phyloP scores from a whole-genome alignment of 2,329 filamentous ascomycete species.

The Endothia cerciana region DNA sequence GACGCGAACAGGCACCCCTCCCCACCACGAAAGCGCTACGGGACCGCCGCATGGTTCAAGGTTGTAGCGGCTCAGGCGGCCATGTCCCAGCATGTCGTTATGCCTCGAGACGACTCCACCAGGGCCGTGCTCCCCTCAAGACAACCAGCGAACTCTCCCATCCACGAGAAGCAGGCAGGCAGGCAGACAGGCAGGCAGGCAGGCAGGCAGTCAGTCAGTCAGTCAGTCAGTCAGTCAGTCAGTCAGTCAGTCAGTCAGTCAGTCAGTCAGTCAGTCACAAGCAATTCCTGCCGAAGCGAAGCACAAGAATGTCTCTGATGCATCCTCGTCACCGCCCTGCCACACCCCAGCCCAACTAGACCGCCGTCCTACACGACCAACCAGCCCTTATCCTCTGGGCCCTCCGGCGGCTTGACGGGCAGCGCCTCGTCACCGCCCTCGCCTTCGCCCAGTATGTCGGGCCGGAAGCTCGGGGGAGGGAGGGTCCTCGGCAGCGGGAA shows the following conservation, averaged over 20 bases:
- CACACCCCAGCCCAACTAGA: not conserved
- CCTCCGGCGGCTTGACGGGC: slow-evolving; percentile 7
- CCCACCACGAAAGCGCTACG: not conserved
- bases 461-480: slow-evolving; percentile 87
- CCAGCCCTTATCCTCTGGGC: not conserved
- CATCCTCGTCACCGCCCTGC: not conserved
- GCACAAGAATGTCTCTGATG: slow-evolving; percentile 14
- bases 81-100: not conserved
- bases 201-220: too few species aligned
- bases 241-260: too few species aligned
- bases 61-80: slow-evolving; percentile 8
- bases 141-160: not conserved
- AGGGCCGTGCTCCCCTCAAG: not conserved
- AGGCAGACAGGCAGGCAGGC: too few species aligned
- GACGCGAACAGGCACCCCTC: not conserved
- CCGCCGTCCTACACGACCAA: not conserved
- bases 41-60: slow-evolving; percentile 7
- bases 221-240: too few species aligned
- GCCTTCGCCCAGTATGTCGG: slow-evolving; percentile 65
- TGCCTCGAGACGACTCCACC: not conserved
- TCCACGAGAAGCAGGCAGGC: not conserved
- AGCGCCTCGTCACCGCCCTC: slow-evolving; percentile 10
- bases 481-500: slow-evolving; percentile 87
- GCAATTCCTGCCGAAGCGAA: not conserved
- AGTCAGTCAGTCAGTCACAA: not conserved